Evolutionary conservation across 805 yeast genomes (phyloP).

Genomic region (Cyberlindnera saturnus): DNA sequence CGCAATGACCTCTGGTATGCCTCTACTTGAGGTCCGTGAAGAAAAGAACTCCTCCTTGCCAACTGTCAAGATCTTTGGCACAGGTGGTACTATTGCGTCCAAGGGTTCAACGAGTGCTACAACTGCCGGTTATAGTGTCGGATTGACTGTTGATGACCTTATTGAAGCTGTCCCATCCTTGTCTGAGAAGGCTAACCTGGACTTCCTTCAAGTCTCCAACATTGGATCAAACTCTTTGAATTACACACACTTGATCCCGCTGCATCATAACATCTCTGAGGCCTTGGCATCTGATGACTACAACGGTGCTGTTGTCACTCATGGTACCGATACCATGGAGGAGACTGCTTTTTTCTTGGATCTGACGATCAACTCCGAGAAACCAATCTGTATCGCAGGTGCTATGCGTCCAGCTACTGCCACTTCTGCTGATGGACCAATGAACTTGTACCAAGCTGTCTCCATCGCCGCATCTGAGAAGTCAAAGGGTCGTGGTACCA

Average conservation of each 20-base stretch:
- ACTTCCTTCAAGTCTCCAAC: conserved; percentile 34
- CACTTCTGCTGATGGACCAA: conserved; percentile 65
- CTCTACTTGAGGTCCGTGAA: conserved; percentile 4
- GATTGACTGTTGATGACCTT: conserved; percentile 45
- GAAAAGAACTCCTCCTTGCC: conserved; percentile 14
- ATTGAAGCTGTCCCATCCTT: conserved; percentile 52
- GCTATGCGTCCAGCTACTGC: conserved; percentile 72
- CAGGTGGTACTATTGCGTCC: conserved; percentile 58
- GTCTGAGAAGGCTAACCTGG: conserved; percentile 45
- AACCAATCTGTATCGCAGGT: conserved; percentile 38
- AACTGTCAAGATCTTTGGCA: conserved; percentile 43
- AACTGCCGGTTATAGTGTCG: conserved; percentile 51
- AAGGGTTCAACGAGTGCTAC: conserved; percentile 41
- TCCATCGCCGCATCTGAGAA: conserved; percentile 47
- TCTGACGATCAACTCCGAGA: conserved; percentile 32
- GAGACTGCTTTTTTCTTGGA: conserved; percentile 64
- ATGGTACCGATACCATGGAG: conserved; percentile 67
- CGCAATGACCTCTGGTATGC: conserved; percentile 8
- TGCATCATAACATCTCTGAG: conserved; percentile 40
- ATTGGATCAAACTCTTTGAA: conserved; percentile 55
- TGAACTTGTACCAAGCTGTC: conserved; percentile 65
- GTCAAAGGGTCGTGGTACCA: conserved; percentile 52
- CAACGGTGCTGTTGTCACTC: conserved; percentile 61
- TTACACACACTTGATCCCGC: conserved; percentile 36
- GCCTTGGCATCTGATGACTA: conserved; percentile 34